Evolutionary conservation across 2,329 filamentous ascomycete species (phyloP).

Genomic region (Rutstroemia sydowiana): DNA sequence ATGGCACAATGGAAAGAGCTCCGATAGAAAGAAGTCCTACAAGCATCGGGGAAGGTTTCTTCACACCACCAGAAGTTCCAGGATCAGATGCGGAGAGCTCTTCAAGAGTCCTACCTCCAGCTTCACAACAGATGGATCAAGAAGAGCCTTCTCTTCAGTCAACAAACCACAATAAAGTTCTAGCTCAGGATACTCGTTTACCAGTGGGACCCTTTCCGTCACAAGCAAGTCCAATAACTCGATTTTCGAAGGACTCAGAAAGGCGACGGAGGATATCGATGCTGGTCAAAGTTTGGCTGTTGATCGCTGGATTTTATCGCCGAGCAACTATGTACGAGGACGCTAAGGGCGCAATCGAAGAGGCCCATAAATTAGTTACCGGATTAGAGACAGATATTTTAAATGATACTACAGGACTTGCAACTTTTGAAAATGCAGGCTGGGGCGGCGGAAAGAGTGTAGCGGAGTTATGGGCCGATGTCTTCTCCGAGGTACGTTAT

Average conservation of each 20-base stretch:
- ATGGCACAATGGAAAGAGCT: constrained; percentile 27
- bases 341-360: constrained; percentile 68
- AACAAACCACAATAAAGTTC: constrained; percentile 6
- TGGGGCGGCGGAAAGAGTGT: constrained; percentile 79
- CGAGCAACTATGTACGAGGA: constrained; percentile 75
- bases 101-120: constrained; percentile 18
- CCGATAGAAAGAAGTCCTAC: constrained; percentile 30
- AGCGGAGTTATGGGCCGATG: constrained; percentile 78
- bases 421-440: constrained; percentile 54
- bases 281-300: constrained; percentile 78
- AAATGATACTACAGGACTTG: constrained; percentile 53
- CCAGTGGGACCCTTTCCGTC: constrained; percentile 15
- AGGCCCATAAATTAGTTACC: constrained; percentile 72
- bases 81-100: constrained; percentile 22
- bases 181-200: constrained; percentile 17
- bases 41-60: constrained; percentile 44
- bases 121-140: constrained; percentile 23
- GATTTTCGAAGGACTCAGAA: constrained; percentile 48
- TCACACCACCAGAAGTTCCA: constrained; percentile 38
- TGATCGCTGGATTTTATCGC: constrained; percentile 82
- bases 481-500: constrained; percentile 65
- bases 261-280: constrained; percentile 43
- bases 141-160: constrained; percentile 18
- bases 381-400: constrained; percentile 60
- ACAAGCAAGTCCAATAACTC: constrained; percentile 22